Evolutionary conservation across 192 early-diverging fungal species (phyloP).

Genomic region (Mortierella antarctica): DNA sequence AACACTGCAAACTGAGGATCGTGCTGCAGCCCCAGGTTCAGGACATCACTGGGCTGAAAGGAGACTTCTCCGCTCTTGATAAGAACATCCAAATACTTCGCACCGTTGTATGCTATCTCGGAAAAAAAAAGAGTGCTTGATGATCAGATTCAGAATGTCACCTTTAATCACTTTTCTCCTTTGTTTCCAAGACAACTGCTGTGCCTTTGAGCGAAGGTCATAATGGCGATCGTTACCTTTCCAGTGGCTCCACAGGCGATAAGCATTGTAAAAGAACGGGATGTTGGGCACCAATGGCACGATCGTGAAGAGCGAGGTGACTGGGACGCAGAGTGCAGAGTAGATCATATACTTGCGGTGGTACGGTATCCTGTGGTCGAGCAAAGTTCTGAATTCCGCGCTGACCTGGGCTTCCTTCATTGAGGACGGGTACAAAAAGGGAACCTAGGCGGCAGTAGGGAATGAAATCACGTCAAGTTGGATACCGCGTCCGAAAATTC

Average conservation of each 20-base stretch:
- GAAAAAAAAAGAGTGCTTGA: neutral
- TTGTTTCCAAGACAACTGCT: neutral
- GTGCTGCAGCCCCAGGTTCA: conserved; percentile 29
- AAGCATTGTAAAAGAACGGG: conserved; percentile 82
- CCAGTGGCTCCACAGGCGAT: conserved; percentile 84
- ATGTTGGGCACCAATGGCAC: conserved; percentile 83
- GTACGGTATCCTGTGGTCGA: conserved; percentile 67
- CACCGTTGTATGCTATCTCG: conserved; percentile 61
- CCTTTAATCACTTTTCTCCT: neutral
- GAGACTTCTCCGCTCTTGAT: conserved; percentile 28
- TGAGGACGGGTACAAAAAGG: conserved; percentile 61
- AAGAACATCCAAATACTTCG: conserved; percentile 48
- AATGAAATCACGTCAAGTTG: neutral
- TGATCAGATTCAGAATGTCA: neutral
- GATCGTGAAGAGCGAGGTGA: conserved; percentile 74
- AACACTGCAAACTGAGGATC: conserved; percentile 42
- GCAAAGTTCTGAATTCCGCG: conserved; percentile 57
- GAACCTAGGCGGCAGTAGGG: conserved; percentile 41
- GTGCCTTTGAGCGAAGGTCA: neutral
- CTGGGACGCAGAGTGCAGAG: conserved; percentile 73
- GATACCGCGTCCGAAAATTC: neutral
- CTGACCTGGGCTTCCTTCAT: conserved; percentile 57
- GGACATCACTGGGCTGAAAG: conserved; percentile 27
- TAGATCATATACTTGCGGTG: conserved; percentile 78
- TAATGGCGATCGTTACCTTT: conserved; percentile 61